A percentile compares a stretch with the other conserved stretches of the same genome.
phyloP scores from a whole-genome alignment of 176 grass and related monocot species.

The Cenchrus fungigraminus region DNA sequence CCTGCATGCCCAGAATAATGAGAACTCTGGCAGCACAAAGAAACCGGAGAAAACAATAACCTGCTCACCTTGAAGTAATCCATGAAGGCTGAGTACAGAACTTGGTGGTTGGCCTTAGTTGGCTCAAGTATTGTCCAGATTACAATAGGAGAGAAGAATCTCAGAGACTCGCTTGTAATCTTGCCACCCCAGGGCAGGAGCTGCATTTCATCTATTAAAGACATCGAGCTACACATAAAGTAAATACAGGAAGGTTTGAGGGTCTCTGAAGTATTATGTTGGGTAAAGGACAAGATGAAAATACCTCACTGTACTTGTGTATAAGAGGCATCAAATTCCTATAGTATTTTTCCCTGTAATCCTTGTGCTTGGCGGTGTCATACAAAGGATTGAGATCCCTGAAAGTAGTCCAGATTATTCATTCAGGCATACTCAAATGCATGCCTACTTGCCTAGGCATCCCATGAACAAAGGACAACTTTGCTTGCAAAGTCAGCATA shows the following conservation, averaged over 20 bases:
- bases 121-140: slow-evolving; percentile 79
- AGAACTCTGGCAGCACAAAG: neutral
- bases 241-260: slow-evolving; percentile 33
- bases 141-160: slow-evolving; percentile 89
- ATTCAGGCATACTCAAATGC: no score
- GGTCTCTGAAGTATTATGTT: neutral
- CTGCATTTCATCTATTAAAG: slow-evolving; percentile 87
- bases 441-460: no score
- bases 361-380: slow-evolving; percentile 53
- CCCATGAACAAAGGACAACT: no score
- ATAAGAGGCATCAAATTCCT: slow-evolving; percentile 64
- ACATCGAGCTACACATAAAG: slow-evolving; percentile 53
- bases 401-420: slow-evolving; percentile 27
- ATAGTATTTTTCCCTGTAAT: slow-evolving; percentile 92
- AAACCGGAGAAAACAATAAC: neutral
- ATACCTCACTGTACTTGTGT: slow-evolving; percentile 83
- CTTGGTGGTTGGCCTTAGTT: slow-evolving; percentile 52
- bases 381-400: slow-evolving; percentile 61
- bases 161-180: slow-evolving; percentile 87
- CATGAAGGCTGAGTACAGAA: slow-evolving; percentile 69
- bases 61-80: slow-evolving; percentile 75
- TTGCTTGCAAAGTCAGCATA: neutral
- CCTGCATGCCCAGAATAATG: slow-evolving; percentile 30
- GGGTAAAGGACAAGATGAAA: neutral
- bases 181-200: slow-evolving; percentile 72